These are phyloP conservation scores for Alternaria arborescens DNA, from an alignment of 2,329 filamentous ascomycete species.

Conservation along the genomic window DNA sequence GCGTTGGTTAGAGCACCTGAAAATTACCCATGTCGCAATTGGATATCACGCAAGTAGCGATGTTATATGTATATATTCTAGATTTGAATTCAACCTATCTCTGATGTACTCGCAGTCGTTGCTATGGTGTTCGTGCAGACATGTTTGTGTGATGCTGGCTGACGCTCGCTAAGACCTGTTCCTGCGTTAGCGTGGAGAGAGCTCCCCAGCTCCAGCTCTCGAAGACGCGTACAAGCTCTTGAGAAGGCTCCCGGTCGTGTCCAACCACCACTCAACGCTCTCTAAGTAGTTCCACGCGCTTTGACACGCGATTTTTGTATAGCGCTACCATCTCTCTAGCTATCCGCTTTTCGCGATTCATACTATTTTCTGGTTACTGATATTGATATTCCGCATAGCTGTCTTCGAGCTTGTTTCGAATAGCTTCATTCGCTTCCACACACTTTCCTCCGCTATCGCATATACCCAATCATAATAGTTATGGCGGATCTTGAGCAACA, in stretches of 20 bases:
- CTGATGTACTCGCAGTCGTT: neutral
- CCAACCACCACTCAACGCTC: neutral
- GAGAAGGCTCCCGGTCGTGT: neutral
- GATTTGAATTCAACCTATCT: neutral
- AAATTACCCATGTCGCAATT: neutral
- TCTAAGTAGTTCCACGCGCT: neutral
- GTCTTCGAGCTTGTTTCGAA: neutral
- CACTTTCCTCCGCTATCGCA: constrained; percentile 3
- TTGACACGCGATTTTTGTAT: neutral
- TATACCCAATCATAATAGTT: constrained; percentile 5
- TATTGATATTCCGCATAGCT: neutral
- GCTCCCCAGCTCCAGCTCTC: neutral
- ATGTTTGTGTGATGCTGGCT: neutral
- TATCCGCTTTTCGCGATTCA: neutral
- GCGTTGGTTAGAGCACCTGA: constrained; percentile 4
- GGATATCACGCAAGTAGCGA: neutral
- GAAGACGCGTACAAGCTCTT: constrained; percentile 12
- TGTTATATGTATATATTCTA: neutral
- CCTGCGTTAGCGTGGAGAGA: constrained; percentile 22
- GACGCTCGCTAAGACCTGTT: constrained; percentile 1
- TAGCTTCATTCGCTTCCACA: constrained; percentile 3
- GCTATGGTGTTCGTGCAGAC: neutral
- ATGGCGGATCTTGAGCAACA: constrained; percentile 46
- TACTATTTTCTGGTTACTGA: neutral
- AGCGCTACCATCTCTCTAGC: neutral